Conservation (phyloP, 306 rosid genomes). For the Inga leiocalycina region DNA sequence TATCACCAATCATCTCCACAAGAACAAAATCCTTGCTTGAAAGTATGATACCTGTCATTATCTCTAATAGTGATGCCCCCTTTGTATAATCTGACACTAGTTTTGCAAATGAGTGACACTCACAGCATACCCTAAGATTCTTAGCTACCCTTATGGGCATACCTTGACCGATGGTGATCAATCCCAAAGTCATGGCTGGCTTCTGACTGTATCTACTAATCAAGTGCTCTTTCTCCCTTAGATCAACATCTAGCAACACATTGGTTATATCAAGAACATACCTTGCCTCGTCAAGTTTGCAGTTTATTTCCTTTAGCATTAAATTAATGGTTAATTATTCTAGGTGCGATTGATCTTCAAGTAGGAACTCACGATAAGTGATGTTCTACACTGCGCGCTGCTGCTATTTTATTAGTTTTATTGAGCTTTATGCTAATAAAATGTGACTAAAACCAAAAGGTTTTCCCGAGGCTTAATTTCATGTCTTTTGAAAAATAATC, state of each 20-base stretch:
- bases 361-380: no score
- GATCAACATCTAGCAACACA: conserved; percentile 63
- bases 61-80: conserved; percentile 67
- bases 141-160: conserved; percentile 58
- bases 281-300: neutral
- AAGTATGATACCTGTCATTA: conserved; percentile 64
- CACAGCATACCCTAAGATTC: conserved; percentile 75
- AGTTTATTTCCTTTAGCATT: no score
- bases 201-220: conserved; percentile 81
- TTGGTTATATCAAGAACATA: neutral
- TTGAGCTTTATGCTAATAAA: no score
- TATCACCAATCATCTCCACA: conserved; percentile 70
- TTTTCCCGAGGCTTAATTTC: no score
- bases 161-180: conserved; percentile 50
- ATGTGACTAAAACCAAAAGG: no score
- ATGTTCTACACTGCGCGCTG: no score
- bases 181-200: conserved; percentile 73
- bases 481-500: no score
- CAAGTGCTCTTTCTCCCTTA: conserved; percentile 59
- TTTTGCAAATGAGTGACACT: conserved; percentile 76
- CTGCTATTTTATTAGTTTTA: no score
- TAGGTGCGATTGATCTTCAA: no score
- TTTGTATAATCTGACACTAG: conserved; percentile 53
- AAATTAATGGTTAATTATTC: no score
- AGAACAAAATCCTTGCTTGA: conserved; percentile 62